Evolutionary conservation across 345 rosid species (phyloP).

Genomic region (Abelmoschus esculentus): DNA sequence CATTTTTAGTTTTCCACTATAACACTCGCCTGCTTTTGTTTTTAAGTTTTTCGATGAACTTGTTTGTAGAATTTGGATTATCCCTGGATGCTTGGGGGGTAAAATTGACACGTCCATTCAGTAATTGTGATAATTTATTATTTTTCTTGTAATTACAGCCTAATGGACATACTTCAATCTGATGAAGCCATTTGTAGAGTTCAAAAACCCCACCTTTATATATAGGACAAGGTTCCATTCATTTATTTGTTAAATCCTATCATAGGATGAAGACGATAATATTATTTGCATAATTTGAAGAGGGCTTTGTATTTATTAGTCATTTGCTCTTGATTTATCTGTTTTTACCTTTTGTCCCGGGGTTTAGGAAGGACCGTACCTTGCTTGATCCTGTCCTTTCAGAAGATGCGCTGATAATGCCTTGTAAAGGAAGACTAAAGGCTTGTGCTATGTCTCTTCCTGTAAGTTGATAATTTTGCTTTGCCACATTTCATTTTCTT

Average conservation of each 20-base stretch:
- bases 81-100: not conserved
- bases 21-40: not conserved
- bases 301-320: not conserved
- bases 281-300: not conserved
- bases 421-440: constrained; percentile 71
- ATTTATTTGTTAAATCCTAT: not conserved
- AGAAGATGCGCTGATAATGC: constrained; percentile 53
- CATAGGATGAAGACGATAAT: not conserved
- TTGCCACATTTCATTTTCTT: not conserved
- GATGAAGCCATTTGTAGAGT: not conserved
- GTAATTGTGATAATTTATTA: not conserved
- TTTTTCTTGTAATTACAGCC: not conserved
- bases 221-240: not conserved
- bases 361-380: constrained; percentile 72
- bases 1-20: not conserved
- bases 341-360: not conserved
- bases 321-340: not conserved
- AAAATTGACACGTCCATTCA: not conserved
- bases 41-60: not conserved
- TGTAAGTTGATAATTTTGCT: constrained; percentile 36
- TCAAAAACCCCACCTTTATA: not conserved
- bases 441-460: constrained; percentile 84
- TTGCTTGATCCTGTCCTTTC: constrained; percentile 57
- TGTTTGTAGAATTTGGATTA: not conserved
- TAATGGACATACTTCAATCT: not conserved